Base-by-base conservation (phyloP, 768 basidiomycete genomes). In the Lactifluus volemus region DNA sequence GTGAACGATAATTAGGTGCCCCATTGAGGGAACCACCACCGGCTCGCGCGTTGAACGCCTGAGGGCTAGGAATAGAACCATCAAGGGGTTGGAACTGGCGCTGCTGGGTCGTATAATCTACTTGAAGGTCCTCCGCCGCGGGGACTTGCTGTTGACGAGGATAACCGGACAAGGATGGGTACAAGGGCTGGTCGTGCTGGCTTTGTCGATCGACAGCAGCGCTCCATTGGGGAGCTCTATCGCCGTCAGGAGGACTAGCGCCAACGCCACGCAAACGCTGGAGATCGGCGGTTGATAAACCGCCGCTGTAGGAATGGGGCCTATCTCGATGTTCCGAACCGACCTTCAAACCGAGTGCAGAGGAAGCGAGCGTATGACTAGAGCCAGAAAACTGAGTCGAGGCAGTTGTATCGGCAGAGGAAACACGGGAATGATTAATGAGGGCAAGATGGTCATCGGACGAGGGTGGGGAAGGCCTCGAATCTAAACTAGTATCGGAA, bases 251-350 rank as follows among this genome's bases (percentile, higher is more conserved):
- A 14, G 71, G 71, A 63, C 72, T 73, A 42, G 68, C 67, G 52
- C 81, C 85, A 32, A 78, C 83, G 68, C 88, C 85, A 70, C 88
- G 86, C 58, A 91, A 75, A 67, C 88, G 86, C 65, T 84, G 83
- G 58, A 90, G 76, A 66, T 91, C 88, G 50, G 86, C 84, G 52
- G 74, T 79, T 6, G 89, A 88, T 50, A 90, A 74, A 32, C 86
- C 87, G 47, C 89, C 89, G 62, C 85, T 89, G 70, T 88, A 90
- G 0, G 88, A 90, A 69, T 87, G 88, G 15, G 88, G 88, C 56
- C 88, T 81, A 69, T 88, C 89, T 70, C 87, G 86, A 51, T 82
- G 75, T 69, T 89, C 87, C 57, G 73, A 73, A 56, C 77, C 77
- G 44, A 77, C 73, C 72, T 85, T 86, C 66, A 84, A 72, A 61